These are phyloP conservation scores for Suhomyces panamericanus DNA, from an alignment of 1,139 yeast species.

Conservation along the genomic window DNA sequence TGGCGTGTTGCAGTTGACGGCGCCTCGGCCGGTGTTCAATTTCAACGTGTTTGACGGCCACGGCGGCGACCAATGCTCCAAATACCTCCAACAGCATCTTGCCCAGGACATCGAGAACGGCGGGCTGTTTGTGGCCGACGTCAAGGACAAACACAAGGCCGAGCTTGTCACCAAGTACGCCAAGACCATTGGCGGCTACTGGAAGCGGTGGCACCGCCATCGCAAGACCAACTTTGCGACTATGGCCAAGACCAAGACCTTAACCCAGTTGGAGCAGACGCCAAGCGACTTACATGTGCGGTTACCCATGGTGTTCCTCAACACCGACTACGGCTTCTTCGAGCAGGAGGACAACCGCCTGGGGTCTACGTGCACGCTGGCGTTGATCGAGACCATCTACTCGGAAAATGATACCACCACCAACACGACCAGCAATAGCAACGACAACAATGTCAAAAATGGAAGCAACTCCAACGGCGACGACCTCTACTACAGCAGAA, in stretches of 20 bases:
- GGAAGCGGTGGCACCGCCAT: slow-evolving; percentile 74
- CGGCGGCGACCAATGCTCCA: slow-evolving; percentile 79
- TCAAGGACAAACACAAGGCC: slow-evolving; percentile 23
- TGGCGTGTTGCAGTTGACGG: slow-evolving; percentile 46
- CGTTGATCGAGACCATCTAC: slow-evolving; percentile 59
- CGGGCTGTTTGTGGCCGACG: slow-evolving; percentile 18
- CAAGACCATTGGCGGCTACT: slow-evolving; percentile 76
- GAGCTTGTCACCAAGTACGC: slow-evolving; percentile 52
- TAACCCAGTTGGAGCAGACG: slow-evolving; percentile 16
- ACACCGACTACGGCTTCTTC: slow-evolving; percentile 54
- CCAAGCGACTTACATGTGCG: slow-evolving; percentile 59
- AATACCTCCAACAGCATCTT: slow-evolving; percentile 54
- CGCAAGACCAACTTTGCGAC: slow-evolving; percentile 44
- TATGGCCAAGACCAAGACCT: slow-evolving; percentile 23
- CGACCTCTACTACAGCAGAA: slow-evolving; percentile 67
- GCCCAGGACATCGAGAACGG: slow-evolving; percentile 56
- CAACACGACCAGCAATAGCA: too few relatives aligned
- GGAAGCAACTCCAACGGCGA: slow-evolving; percentile 15
- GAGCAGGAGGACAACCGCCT: slow-evolving; percentile 39
- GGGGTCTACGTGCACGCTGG: slow-evolving; percentile 87
- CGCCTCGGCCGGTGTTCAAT: slow-evolving; percentile 44
- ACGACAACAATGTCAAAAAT: too few relatives aligned
- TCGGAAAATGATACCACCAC: slow-evolving; percentile 19
- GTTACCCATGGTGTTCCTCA: slow-evolving; percentile 60
- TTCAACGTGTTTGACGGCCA: slow-evolving; percentile 90